These are phyloP conservation scores for Mycosphaerelloides madeirae DNA, from an alignment of 2,329 filamentous ascomycete genomes.

Conservation along the genomic window DNA sequence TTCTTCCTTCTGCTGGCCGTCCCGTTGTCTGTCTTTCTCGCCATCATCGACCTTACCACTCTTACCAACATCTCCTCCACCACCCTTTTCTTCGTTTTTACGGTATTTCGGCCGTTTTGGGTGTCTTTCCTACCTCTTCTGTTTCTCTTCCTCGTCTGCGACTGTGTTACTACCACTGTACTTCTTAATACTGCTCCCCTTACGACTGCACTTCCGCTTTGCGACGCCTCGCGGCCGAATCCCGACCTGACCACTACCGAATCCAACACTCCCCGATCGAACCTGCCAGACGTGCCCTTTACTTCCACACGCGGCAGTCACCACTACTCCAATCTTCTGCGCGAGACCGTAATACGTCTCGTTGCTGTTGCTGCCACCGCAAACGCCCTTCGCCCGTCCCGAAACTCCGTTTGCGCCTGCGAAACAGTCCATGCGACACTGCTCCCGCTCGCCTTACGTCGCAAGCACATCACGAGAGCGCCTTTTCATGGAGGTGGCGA, in stretches of 20 bases:
- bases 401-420: not conserved
- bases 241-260: conserved; percentile 2
- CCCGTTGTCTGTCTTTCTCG: not conserved
- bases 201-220: not conserved
- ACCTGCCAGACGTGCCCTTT: not conserved
- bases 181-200: not conserved
- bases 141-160: not conserved
- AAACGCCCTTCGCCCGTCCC: not conserved
- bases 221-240: not conserved
- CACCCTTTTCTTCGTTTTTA: not conserved
- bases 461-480: conserved; percentile 17
- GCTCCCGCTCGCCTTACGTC: conserved; percentile 15
- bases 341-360: not conserved
- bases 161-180: conserved; percentile 1
- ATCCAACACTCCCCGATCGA: not conserved
- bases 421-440: conserved; percentile 14
- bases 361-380: not conserved
- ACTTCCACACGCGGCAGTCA: not conserved
- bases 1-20: too few relatives aligned
- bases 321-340: not conserved
- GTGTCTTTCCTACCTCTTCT: not conserved
- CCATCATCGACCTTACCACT: not conserved
- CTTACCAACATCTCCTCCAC: not conserved
- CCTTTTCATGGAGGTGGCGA: conserved; percentile 24
- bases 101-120: not conserved